These are phyloP conservation scores for Podila horticola DNA, from an alignment of 192 early-diverging fungal genomes.

Conservation along the genomic window DNA sequence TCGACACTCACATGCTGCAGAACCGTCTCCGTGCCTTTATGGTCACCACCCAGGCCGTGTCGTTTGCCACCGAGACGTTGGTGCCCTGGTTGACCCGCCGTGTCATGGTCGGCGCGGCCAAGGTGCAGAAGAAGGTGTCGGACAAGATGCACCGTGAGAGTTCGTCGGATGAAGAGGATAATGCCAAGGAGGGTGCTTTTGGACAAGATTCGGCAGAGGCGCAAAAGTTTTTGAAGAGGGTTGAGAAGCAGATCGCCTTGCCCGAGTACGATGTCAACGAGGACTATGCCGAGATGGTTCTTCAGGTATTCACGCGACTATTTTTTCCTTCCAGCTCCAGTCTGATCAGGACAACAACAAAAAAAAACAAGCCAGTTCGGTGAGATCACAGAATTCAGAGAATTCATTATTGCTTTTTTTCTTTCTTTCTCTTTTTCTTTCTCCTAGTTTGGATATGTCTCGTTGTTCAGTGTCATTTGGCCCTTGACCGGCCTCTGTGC, in stretches of 20 bases:
- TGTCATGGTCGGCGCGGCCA: conserved; percentile 37
- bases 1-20: conserved; percentile 67
- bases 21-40: conserved; percentile 80
- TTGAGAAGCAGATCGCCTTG: conserved; percentile 67
- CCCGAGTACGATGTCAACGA: conserved; percentile 86
- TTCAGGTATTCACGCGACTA: conserved; percentile 65
- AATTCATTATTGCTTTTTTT: background rate
- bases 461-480: conserved; percentile 88
- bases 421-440: background rate
- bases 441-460: conserved; percentile 83
- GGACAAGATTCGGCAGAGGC: conserved; percentile 41
- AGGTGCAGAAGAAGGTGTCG: conserved; percentile 51
- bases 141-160: conserved; percentile 28
- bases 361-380: background rate
- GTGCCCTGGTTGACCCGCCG: conserved; percentile 74
- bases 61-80: conserved; percentile 76
- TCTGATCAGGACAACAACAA: background rate
- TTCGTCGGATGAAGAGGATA: conserved; percentile 7
- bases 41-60: conserved; percentile 85
- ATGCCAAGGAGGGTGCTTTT: conserved; percentile 38
- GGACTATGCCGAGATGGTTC: conserved; percentile 94
- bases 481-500: conserved; percentile 85
- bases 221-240: conserved; percentile 59
- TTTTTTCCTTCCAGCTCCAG: too few species aligned
- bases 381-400: background rate